phyloP scores from a whole-genome alignment of 2,329 filamentous ascomycete species.

The Blastomyces parvus region DNA sequence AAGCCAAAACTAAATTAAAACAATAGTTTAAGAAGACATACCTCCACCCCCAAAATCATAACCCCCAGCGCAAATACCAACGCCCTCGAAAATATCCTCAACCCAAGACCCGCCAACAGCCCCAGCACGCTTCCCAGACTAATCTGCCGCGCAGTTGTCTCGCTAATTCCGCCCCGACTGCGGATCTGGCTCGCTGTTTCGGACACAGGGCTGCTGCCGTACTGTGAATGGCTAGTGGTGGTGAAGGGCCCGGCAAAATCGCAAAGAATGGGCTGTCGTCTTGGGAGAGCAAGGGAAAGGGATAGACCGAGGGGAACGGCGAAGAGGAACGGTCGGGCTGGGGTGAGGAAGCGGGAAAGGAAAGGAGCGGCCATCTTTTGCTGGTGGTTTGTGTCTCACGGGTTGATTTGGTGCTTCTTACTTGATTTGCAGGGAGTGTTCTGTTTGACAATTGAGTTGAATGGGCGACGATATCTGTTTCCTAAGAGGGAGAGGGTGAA shows the following conservation, averaged over 20 bases:
- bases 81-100: constrained; percentile 37
- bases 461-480: not conserved
- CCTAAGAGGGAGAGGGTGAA: not conserved
- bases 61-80: constrained; percentile 37
- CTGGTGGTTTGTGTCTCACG: not conserved
- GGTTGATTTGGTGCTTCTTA: not conserved
- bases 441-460: not conserved
- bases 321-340: constrained; percentile 16
- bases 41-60: constrained; percentile 37
- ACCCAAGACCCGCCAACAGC: constrained; percentile 33
- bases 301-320: constrained; percentile 25
- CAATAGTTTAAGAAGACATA: constrained; percentile 16
- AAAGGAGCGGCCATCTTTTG: constrained; percentile 17
- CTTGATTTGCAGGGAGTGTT: not conserved
- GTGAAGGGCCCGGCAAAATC: not conserved
- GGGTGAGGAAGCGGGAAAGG: constrained; percentile 10
- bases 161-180: constrained; percentile 22
- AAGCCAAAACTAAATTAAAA: constrained; percentile 1
- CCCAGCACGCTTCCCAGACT: constrained; percentile 39
- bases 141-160: constrained; percentile 34
- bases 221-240: constrained; percentile 3
- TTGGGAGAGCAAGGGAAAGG: constrained; percentile 28
- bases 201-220: constrained; percentile 19
- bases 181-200: constrained; percentile 6
- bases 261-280: constrained; percentile 26